Evolutionary conservation across 2,329 filamentous ascomycete genomes (phyloP).

Genomic region (Calonectria pauciramosa): DNA sequence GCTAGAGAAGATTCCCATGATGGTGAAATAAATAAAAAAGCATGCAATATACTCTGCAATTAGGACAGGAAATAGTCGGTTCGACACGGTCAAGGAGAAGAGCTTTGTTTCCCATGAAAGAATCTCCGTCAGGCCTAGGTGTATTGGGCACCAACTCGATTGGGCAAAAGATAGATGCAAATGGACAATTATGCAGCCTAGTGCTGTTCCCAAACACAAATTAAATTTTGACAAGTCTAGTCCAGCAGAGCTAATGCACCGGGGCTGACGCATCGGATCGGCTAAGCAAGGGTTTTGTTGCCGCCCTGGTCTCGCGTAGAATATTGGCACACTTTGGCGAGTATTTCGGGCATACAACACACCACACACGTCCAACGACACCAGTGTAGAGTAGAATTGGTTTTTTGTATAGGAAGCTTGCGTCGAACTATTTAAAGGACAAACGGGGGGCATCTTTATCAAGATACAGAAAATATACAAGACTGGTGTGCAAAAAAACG

Average conservation of each 20-base stretch:
- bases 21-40: too few relatives aligned
- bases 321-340: background rate
- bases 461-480: constrained; percentile 13
- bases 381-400: background rate
- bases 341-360: too few relatives aligned
- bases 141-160: background rate
- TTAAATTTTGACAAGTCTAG: background rate
- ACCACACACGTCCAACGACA: background rate
- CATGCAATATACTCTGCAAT: too few relatives aligned
- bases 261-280: background rate
- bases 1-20: too few relatives aligned
- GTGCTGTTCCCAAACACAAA: background rate
- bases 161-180: background rate
- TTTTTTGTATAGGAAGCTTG: constrained; percentile 2
- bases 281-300: constrained; percentile 4
- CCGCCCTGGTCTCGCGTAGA: background rate
- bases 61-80: too few relatives aligned
- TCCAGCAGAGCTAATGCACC: background rate
- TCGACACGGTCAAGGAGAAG: background rate
- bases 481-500: background rate
- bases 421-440: background rate
- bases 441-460: background rate
- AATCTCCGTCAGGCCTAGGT: background rate
- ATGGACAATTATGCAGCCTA: background rate
- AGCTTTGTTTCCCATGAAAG: background rate